Evolutionary conservation across 2,329 filamentous ascomycete genomes (phyloP).

Genomic region (Aureobasidium pullulans): DNA sequence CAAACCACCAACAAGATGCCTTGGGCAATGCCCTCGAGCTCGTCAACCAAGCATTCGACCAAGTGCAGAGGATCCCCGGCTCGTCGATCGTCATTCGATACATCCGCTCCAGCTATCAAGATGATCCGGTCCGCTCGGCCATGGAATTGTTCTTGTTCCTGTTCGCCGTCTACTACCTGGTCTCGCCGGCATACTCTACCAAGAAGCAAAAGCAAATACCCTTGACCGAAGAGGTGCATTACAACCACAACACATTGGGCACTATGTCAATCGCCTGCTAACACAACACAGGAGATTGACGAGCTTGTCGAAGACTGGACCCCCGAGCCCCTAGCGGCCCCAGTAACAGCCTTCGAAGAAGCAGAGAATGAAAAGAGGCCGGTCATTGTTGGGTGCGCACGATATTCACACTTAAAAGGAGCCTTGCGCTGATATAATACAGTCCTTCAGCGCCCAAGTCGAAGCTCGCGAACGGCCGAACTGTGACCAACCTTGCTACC

Average conservation of each 20-base stretch:
- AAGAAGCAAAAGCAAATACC: conserved; percentile 84
- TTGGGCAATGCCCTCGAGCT: conserved; percentile 14
- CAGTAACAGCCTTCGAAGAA: conserved; percentile 67
- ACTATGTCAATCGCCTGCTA: neutral
- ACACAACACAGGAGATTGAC: conserved; percentile 68
- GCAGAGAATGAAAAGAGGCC: conserved; percentile 77
- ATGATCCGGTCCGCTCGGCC: conserved; percentile 87
- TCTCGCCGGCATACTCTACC: conserved; percentile 88
- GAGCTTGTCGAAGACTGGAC: conserved; percentile 95
- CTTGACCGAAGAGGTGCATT: conserved; percentile 66
- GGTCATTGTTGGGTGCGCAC: conserved; percentile 72
- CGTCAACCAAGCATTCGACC: conserved; percentile 22
- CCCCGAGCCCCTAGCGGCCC: conserved; percentile 79
- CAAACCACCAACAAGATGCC: conserved; percentile 11
- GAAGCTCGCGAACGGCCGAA: conserved; percentile 80
- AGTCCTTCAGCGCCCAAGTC: conserved; percentile 85
- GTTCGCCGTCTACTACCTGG: conserved; percentile 88
- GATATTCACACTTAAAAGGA: neutral
- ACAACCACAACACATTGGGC: neutral
- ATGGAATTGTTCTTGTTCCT: conserved; percentile 91
- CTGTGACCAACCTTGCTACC: conserved; percentile 85
- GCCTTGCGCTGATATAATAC: conserved; percentile 11
- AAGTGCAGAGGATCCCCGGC: conserved; percentile 86
- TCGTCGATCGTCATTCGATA: conserved; percentile 92
- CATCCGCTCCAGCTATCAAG: conserved; percentile 94